Percentiles rank a stretch among this genome's conserved stretches.
phyloP scores from a whole-genome alignment of 2,329 filamentous ascomycete species.

The Phoma sp. region DNA sequence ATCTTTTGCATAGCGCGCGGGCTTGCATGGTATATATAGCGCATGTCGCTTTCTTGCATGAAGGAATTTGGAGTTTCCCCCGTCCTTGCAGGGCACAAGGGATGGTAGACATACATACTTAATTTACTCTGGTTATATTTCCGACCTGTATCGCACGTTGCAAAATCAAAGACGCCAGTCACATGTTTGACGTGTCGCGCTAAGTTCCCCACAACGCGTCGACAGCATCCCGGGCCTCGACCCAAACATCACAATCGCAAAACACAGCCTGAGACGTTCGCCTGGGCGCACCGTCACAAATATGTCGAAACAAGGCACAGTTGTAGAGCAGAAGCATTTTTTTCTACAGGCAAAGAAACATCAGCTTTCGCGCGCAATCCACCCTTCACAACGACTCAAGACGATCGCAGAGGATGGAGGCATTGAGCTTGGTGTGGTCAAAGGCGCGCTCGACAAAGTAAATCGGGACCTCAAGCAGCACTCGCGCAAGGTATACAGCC shows the following conservation, averaged over 20 bases:
- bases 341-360: constrained; percentile 70
- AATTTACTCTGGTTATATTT: background rate
- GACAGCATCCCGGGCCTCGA: background rate
- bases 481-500: constrained; percentile 68
- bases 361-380: constrained; percentile 65
- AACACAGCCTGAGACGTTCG: background rate
- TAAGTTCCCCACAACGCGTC: constrained; percentile 16
- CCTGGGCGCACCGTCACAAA: background rate
- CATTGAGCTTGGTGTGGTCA: constrained; percentile 55
- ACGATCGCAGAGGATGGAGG: constrained; percentile 56
- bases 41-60: constrained; percentile 2
- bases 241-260: background rate
- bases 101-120: background rate
- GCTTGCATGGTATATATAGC: constrained; percentile 13
- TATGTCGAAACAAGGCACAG: constrained; percentile 46
- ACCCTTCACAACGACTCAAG: constrained; percentile 63
- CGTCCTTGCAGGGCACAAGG: background rate
- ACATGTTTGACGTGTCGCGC: constrained; percentile 12
- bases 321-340: constrained; percentile 66
- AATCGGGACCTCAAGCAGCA: constrained; percentile 71
- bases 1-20: constrained; percentile 13
- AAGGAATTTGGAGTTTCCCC: background rate
- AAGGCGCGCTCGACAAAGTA: constrained; percentile 62
- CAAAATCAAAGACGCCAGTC: background rate
- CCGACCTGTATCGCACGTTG: background rate